Evolutionary conservation across 1,284 basidiomycete genomes (phyloP).

Genomic region (Leccinum pachyderme): DNA sequence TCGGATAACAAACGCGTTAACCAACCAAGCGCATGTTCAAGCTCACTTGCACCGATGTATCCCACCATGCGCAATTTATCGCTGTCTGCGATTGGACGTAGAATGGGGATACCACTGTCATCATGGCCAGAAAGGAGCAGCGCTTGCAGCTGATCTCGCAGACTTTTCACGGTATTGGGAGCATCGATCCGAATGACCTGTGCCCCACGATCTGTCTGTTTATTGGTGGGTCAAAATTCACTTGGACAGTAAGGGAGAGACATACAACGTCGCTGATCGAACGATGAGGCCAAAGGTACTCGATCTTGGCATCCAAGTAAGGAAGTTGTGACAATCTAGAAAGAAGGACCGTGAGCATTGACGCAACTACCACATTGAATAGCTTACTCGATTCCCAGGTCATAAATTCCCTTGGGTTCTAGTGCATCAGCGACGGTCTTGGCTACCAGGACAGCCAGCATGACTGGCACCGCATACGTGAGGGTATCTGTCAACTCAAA

Average conservation of each 20-base stretch:
- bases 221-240: background rate
- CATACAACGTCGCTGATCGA: constrained; percentile 76
- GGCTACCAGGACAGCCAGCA: constrained; percentile 87
- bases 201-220: constrained; percentile 61
- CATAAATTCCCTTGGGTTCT: constrained; percentile 94
- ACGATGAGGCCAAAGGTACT: constrained; percentile 81
- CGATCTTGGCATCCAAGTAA: constrained; percentile 87
- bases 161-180: constrained; percentile 67
- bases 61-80: constrained; percentile 75
- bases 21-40: constrained; percentile 91
- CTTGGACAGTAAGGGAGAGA: constrained; percentile 14
- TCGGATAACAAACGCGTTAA: constrained; percentile 12
- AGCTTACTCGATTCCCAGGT: constrained; percentile 85
- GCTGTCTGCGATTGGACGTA: constrained; percentile 47
- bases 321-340: constrained; percentile 72
- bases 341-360: background rate
- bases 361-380: constrained; percentile 2
- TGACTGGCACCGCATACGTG: constrained; percentile 93
- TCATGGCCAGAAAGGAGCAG: constrained; percentile 61
- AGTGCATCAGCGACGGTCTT: constrained; percentile 92
- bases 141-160: constrained; percentile 65
- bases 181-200: constrained; percentile 66
- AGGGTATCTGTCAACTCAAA: constrained; percentile 95
- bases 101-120: constrained; percentile 90
- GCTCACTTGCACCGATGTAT: constrained; percentile 88